phyloP scores from a whole-genome alignment of 2,329 filamentous ascomycete genomes.

The Zalaria sp. region DNA sequence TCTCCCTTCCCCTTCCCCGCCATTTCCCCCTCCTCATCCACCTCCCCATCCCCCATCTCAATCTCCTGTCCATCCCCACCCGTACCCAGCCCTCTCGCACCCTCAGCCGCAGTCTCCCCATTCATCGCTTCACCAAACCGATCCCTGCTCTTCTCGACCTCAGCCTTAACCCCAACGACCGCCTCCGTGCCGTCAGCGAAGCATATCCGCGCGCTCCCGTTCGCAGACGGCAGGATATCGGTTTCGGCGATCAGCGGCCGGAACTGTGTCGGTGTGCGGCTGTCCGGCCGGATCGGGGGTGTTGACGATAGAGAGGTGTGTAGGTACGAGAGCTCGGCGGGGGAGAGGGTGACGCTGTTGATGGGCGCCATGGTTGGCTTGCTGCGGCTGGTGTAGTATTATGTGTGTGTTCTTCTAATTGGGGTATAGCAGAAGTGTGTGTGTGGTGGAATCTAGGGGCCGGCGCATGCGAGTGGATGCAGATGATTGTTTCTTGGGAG shows the following conservation, averaged over 20 bases:
- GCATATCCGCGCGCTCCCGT: constrained; percentile 85
- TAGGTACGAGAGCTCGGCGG: constrained; percentile 91
- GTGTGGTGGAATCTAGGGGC: too few species aligned
- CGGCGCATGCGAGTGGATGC: too few species aligned
- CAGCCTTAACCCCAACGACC: constrained; percentile 87
- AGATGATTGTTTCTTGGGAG: constrained; percentile 1
- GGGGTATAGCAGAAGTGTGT: not conserved
- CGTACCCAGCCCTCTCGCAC: constrained; percentile 8
- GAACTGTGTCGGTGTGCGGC: constrained; percentile 70
- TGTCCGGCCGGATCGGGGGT: constrained; percentile 82
- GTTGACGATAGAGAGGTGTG: constrained; percentile 69
- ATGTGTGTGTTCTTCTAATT: not conserved
- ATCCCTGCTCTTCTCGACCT: constrained; percentile 60
- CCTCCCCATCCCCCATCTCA: constrained; percentile 24
- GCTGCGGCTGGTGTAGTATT: not conserved
- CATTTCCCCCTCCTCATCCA: constrained; percentile 15
- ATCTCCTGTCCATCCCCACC: constrained; percentile 20
- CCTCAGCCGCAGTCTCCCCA: constrained; percentile 1
- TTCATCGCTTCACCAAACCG: constrained; percentile 10
- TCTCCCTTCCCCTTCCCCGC: constrained; percentile 26
- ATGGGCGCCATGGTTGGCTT: constrained; percentile 39
- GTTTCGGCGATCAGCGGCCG: constrained; percentile 82
- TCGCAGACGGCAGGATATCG: constrained; percentile 74
- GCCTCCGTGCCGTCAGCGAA: constrained; percentile 94
- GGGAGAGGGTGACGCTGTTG: constrained; percentile 61